Conservation (phyloP, 1,284 basidiomycete genomes). For the Ceratobasidium sp. region DNA sequence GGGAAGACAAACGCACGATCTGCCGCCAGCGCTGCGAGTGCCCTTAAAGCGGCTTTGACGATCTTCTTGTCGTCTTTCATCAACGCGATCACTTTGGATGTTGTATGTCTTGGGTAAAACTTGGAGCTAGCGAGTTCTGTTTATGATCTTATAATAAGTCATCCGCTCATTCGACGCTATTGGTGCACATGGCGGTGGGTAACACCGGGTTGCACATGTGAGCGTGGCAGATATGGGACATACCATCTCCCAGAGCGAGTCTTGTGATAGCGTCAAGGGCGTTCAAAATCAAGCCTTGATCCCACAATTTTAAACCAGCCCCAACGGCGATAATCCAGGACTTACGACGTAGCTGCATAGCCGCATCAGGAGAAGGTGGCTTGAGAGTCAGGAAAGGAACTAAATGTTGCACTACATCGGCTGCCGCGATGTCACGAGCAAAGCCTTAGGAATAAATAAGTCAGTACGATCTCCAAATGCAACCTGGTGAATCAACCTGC, state of each 20-base stretch:
- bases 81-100: not conserved
- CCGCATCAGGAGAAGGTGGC: not conserved
- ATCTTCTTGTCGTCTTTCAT: constrained; percentile 1
- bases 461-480: not conserved
- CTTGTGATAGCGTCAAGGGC: not conserved
- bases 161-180: too few relatives aligned
- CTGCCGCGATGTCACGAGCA: not conserved
- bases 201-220: too few relatives aligned
- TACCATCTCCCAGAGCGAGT: not conserved
- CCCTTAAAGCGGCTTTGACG: not conserved
- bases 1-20: not conserved
- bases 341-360: not conserved
- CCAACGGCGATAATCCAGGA: not conserved
- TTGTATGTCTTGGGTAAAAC: not conserved
- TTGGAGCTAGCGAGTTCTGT: not conserved
- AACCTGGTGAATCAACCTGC: not conserved
- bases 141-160: too few relatives aligned
- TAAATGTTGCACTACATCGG: not conserved
- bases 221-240: too few relatives aligned
- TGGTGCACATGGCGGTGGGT: too few relatives aligned
- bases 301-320: too few relatives aligned
- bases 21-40: not conserved
- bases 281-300: not conserved
- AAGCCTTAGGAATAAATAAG: not conserved
- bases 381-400: not conserved